Percentiles rank a stretch among this genome's conserved stretches.
These are phyloP conservation scores for Sambucus nigra DNA, from an alignment of 129 eudicot species.

Conservation along the genomic window DNA sequence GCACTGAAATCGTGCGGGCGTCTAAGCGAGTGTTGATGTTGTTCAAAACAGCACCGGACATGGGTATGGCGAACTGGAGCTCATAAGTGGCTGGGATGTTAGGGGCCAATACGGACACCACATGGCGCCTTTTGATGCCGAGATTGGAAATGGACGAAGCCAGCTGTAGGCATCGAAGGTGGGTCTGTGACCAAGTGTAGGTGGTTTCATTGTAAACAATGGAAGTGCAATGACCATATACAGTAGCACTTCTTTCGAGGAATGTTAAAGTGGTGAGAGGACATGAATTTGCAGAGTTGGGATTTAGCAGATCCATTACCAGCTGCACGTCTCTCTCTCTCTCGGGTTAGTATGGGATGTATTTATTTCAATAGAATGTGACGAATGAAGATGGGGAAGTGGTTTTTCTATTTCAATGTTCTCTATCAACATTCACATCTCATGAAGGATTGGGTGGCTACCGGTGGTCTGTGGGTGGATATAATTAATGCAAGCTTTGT, in stretches of 20 bases:
- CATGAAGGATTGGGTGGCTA: too few species aligned
- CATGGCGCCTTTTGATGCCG: constrained; percentile 20
- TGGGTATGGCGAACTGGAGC: constrained; percentile 27
- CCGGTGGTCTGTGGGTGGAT: too few species aligned
- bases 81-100: constrained; percentile 22
- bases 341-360: too few species aligned
- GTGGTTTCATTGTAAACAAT: constrained; percentile 12
- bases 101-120: constrained; percentile 21
- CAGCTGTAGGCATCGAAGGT: constrained; percentile 11
- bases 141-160: constrained; percentile 21
- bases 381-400: too few species aligned
- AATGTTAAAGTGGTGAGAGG: constrained; percentile 21
- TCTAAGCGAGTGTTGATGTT: constrained; percentile 25
- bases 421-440: too few species aligned
- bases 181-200: constrained; percentile 26
- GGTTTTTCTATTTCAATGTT: too few species aligned
- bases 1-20: constrained; percentile 12
- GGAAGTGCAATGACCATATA: constrained; percentile 19
- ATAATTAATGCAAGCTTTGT: too few species aligned
- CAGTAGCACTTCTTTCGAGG: constrained; percentile 23
- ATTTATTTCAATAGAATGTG: too few species aligned
- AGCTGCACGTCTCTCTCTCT: too few species aligned
- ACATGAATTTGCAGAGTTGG: constrained; percentile 12
- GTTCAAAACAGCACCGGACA: constrained; percentile 25
- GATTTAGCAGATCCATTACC: constrained; percentile 8